Evolutionary conservation across 352 stramenopile species (phyloP).

Genomic region (Pythium phragmitis): DNA sequence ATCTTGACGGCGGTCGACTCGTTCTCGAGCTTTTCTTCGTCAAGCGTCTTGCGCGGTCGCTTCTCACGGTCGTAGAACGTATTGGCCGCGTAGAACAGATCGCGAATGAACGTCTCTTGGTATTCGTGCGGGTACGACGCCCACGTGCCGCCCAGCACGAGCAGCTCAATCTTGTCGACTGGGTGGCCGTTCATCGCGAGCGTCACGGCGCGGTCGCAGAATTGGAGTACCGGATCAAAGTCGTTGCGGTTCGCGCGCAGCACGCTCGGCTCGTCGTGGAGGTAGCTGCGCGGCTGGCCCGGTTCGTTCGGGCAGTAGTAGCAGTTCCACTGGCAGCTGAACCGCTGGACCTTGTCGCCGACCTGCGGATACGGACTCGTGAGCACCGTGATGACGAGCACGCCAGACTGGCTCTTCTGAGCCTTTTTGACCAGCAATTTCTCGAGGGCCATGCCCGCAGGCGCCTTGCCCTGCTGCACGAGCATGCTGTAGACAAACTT

Average conservation of each 20-base stretch:
- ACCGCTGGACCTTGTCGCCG: constrained; percentile 76
- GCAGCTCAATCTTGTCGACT: constrained; percentile 92
- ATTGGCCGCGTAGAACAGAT: constrained; percentile 93
- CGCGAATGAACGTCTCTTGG: constrained; percentile 90
- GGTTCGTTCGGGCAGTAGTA: constrained; percentile 95
- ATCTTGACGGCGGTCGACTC: constrained; percentile 83
- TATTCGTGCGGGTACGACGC: constrained; percentile 91
- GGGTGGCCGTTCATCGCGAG: constrained; percentile 91
- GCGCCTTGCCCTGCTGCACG: constrained; percentile 57
- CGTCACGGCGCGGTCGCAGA: constrained; percentile 89
- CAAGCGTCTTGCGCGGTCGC: constrained; percentile 64
- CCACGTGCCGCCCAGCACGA: constrained; percentile 91
- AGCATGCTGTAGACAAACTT: constrained; percentile 84
- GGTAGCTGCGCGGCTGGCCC: constrained; percentile 89
- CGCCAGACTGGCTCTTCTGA: constrained; percentile 87
- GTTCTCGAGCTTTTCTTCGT: constrained; percentile 90
- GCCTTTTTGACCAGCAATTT: constrained; percentile 88
- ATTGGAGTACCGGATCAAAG: constrained; percentile 92
- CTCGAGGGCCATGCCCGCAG: constrained; percentile 57
- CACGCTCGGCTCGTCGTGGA: constrained; percentile 92
- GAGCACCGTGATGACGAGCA: constrained; percentile 91
- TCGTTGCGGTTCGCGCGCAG: constrained; percentile 90
- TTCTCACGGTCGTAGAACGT: constrained; percentile 85
- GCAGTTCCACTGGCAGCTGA: constrained; percentile 95
- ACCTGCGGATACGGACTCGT: constrained; percentile 89